Evolutionary conservation across 495 filamentous ascomycete genomes (phyloP).

Genomic region (Melanomma pulvis-pyrius): DNA sequence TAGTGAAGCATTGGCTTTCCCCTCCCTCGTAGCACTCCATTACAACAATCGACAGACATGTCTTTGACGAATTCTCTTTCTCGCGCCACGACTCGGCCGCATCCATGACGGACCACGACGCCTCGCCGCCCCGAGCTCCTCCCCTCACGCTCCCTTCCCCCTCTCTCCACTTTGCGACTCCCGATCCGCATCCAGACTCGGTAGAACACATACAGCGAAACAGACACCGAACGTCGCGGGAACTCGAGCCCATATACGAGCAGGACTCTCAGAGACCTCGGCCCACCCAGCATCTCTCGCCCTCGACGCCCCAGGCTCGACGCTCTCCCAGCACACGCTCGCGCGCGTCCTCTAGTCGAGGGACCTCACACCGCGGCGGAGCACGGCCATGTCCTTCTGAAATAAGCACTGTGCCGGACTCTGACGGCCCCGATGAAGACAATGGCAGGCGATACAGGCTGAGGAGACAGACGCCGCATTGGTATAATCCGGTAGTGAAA

Average conservation of each 20-base stretch:
- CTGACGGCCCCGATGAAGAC: slow-evolving; percentile 8
- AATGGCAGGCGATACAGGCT: slow-evolving; percentile 27
- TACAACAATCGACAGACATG: not conserved
- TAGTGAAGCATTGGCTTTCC: not conserved
- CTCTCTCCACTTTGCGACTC: slow-evolving; percentile 1
- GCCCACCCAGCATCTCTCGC: not conserved
- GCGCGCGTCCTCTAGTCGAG: not conserved
- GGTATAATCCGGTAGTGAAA: slow-evolving; percentile 42
- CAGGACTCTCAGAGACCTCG: not conserved
- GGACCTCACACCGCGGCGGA: not conserved
- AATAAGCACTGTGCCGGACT: slow-evolving; percentile 25
- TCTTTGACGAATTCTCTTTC: not conserved
- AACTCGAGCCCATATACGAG: slow-evolving; percentile 21
- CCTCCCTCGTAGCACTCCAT: not conserved
- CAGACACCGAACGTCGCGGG: slow-evolving; percentile 25
- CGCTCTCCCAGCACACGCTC: slow-evolving; percentile 12
- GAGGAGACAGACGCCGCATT: slow-evolving; percentile 34
- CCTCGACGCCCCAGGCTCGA: not conserved
- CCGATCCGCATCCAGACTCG: slow-evolving; percentile 30
- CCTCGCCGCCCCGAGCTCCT: slow-evolving; percentile 11
- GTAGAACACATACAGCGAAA: slow-evolving; percentile 19
- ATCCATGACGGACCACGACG: slow-evolving; percentile 12
- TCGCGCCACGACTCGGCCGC: not conserved
- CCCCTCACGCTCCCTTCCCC: slow-evolving; percentile 24
- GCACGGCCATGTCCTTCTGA: not conserved